phyloP scores from a whole-genome alignment of 106 monocot species.

The Allium cepa region DNA sequence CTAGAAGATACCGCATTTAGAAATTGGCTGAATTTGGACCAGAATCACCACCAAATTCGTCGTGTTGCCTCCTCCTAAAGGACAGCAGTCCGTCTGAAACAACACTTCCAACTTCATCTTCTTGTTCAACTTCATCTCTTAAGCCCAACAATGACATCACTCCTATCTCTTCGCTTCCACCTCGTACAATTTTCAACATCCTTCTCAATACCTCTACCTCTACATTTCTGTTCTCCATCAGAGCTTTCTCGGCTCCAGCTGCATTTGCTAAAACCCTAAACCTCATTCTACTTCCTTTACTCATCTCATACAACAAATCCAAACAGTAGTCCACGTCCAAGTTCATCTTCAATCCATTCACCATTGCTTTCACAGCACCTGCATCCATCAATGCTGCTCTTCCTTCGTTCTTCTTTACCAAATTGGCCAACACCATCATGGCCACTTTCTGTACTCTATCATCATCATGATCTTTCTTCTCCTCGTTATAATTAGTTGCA shows the following conservation, averaged over 20 bases:
- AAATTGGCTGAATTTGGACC: background rate
- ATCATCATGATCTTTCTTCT: background rate
- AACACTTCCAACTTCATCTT: slow-evolving; percentile 17
- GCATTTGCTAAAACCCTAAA: slow-evolving; percentile 55
- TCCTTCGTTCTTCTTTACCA: slow-evolving; percentile 58
- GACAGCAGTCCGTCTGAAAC: slow-evolving; percentile 38
- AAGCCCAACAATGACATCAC: slow-evolving; percentile 4
- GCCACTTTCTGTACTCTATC: slow-evolving; percentile 18
- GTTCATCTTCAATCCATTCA: slow-evolving; percentile 1
- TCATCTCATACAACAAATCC: slow-evolving; percentile 54
- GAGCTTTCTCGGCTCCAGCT: slow-evolving; percentile 39
- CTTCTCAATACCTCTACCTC: slow-evolving; percentile 17
- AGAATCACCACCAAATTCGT: slow-evolving; percentile 1
- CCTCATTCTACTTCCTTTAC: slow-evolving; percentile 54
- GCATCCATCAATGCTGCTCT: slow-evolving; percentile 29
- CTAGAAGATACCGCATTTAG: background rate
- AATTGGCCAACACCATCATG: slow-evolving; percentile 49
- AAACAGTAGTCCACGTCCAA: slow-evolving; percentile 35
- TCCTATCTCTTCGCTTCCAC: slow-evolving; percentile 10
- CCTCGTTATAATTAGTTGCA: slow-evolving; percentile 8
- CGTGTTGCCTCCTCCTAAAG: slow-evolving; percentile 11
- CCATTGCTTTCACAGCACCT: slow-evolving; percentile 7
- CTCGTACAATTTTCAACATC: slow-evolving; percentile 29
- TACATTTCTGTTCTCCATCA: slow-evolving; percentile 11
- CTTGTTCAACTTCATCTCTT: slow-evolving; percentile 6